Base-by-base conservation (phyloP, 2,329 filamentous ascomycete genomes). In the Neopestalotiopsis rosae region DNA sequence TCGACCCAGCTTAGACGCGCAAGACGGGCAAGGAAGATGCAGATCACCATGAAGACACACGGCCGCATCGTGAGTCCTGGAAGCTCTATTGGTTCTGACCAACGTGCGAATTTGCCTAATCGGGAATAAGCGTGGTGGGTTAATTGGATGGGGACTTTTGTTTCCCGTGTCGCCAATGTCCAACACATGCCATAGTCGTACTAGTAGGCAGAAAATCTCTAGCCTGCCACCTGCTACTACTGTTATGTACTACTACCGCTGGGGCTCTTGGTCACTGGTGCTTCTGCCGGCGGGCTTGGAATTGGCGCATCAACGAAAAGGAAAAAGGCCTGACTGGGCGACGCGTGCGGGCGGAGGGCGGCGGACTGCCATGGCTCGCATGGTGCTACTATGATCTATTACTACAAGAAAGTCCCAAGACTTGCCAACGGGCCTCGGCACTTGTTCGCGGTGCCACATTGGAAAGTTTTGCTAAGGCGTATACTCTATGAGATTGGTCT, bases 1-100 rank as follows among this genome's bases (percentile, higher is more conserved):
- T 34, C 28, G 34, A 20, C 34, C 34, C 9, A n/a, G 59, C 30
- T 34, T 38, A 38, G 59, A 30, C 28, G 34, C 59, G n/a, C 59
- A 30, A 40, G 59, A 62, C 40, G 34, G 32, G 59, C 28, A 34
- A 62, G 59, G 34, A 40, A 34, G 32, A 20, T 40, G 59, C 32
- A 62, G 59, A 62, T 62, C 59, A 13, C 59, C n/a, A 62, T 20
- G 30, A 62, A 20, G 34, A 38, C 32, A 59, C 59, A 38, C 59
- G 30, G 32, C 59, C 30, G 30, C 34, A 34, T 38, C 28, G n/a
- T 28, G 24, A 28, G 24, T 28, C 24, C 24, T 28, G 24, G 3
- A 32, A 62, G 17, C n/a, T 62, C 34, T 40, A 62, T 62, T 62
- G 59, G 59, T 17, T 40, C n/a, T 14, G 14, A 30, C 20, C 59